These are phyloP conservation scores for Ustilago tritici DNA, from an alignment of 1,284 basidiomycete species.

Conservation along the genomic window DNA sequence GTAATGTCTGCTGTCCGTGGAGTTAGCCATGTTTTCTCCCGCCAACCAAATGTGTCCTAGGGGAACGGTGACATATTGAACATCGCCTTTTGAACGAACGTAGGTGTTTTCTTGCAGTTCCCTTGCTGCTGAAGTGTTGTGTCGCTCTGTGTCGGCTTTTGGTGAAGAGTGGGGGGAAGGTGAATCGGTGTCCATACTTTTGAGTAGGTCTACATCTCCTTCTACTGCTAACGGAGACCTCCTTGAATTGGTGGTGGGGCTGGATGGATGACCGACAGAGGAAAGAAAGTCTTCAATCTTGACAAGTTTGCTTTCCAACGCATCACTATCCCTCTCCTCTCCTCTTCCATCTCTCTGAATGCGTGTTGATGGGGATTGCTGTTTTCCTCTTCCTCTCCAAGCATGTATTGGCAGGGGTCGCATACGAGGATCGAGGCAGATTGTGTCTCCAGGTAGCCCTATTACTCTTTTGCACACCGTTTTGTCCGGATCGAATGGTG, in stretches of 20 bases:
- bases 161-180: background rate
- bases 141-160: slow-evolving; percentile 6
- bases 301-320: slow-evolving; percentile 12
- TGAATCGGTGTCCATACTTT: slow-evolving; percentile 31
- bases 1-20: slow-evolving; percentile 88
- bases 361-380: background rate
- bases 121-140: slow-evolving; percentile 16
- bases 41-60: slow-evolving; percentile 80
- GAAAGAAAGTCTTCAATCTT: slow-evolving; percentile 24
- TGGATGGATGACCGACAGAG: background rate
- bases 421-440: slow-evolving; percentile 83
- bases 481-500: slow-evolving; percentile 79
- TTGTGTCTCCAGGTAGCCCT: slow-evolving; percentile 87
- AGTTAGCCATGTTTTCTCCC: slow-evolving; percentile 87
- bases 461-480: slow-evolving; percentile 90
- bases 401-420: slow-evolving; percentile 23
- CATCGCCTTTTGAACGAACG: slow-evolving; percentile 34
- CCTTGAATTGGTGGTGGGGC: background rate
- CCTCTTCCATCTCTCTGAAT: background rate
- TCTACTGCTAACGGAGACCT: background rate
- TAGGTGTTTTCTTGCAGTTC: slow-evolving; percentile 28
- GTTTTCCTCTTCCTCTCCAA: slow-evolving; percentile 20
- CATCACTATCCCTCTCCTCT: background rate
- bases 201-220: slow-evolving; percentile 25
- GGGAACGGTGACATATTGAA: slow-evolving; percentile 46